Conservation (phyloP, 2,329 filamentous ascomycete genomes). For the Aspergillus ustus region DNA sequence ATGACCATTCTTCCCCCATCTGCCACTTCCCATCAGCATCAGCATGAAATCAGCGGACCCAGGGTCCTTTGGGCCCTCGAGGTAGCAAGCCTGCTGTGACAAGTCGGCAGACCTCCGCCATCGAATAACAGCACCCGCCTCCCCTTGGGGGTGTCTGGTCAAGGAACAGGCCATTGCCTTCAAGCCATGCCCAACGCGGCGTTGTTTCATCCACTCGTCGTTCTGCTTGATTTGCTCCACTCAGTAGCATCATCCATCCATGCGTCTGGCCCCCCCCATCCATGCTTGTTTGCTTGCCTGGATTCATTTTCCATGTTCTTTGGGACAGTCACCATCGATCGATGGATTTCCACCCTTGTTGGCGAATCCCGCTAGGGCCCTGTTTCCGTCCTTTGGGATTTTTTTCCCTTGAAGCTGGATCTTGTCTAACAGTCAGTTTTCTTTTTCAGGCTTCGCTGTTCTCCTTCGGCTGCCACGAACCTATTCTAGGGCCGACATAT, state of each 20-base stretch:
- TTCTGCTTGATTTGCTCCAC: constrained; percentile 2
- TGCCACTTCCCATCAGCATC: background rate
- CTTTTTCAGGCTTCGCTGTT: constrained; percentile 1
- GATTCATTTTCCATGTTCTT: constrained; percentile 8
- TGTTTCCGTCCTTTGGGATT: constrained; percentile 3
- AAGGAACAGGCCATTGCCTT: constrained; percentile 2
- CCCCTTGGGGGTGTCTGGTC: background rate
- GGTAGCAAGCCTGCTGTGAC: background rate
- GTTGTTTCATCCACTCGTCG: background rate
- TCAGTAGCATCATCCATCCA: background rate
- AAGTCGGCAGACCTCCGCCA: background rate
- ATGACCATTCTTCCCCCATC: background rate
- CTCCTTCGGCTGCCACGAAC: background rate
- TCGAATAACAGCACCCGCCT: background rate
- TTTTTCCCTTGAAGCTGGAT: background rate
- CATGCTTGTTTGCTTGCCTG: constrained; percentile 10
- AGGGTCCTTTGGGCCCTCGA: background rate
- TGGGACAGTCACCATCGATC: constrained; percentile 1
- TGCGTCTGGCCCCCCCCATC: constrained; percentile 1
- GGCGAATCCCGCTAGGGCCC: constrained; percentile 1
- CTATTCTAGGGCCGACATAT: background rate
- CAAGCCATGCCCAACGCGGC: background rate
- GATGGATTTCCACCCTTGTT: constrained; percentile 6
- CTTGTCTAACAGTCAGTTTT: constrained; percentile 4
- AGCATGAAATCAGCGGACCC: constrained; percentile 6